Conservation (phyloP, 345 rosid genomes). For the Eucalyptus pauciflora region DNA sequence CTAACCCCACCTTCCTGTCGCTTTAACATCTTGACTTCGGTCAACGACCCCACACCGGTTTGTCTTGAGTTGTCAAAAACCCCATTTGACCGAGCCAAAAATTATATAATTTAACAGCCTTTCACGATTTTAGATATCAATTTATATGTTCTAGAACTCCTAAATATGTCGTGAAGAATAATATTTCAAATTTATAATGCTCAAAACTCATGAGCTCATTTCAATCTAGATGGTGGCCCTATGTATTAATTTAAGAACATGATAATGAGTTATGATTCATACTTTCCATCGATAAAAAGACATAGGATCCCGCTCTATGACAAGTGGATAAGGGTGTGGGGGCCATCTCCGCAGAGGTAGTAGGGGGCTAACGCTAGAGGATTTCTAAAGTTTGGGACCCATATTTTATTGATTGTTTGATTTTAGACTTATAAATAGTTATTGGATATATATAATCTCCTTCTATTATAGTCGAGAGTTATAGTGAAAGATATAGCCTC, state of each 20-base stretch:
- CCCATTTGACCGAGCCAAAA: not conserved
- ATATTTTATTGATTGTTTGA: no score
- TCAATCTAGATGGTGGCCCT: no score
- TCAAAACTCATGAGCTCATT: not conserved
- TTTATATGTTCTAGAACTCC: not conserved
- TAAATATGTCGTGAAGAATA: not conserved
- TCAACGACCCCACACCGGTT: not conserved
- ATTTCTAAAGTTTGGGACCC: not conserved
- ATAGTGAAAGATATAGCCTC: not conserved
- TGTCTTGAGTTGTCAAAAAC: not conserved
- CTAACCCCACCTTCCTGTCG: not conserved
- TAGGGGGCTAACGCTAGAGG: fast-evolving
- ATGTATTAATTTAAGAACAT: no score
- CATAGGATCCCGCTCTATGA: fast-evolving
- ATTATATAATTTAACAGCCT: not conserved
- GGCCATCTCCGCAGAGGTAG: fast-evolving
- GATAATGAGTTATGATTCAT: fast-evolving
- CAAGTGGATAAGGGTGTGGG: fast-evolving
- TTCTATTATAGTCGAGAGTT: not conserved
- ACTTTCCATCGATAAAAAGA: no score
- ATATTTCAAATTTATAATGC: no score
- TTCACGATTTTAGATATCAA: not conserved
- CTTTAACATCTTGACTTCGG: not conserved
- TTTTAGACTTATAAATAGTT: no score
- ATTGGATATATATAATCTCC: not conserved